Base-by-base conservation (phyloP, 1,284 basidiomycete genomes). In the Phlebopus sp. region DNA sequence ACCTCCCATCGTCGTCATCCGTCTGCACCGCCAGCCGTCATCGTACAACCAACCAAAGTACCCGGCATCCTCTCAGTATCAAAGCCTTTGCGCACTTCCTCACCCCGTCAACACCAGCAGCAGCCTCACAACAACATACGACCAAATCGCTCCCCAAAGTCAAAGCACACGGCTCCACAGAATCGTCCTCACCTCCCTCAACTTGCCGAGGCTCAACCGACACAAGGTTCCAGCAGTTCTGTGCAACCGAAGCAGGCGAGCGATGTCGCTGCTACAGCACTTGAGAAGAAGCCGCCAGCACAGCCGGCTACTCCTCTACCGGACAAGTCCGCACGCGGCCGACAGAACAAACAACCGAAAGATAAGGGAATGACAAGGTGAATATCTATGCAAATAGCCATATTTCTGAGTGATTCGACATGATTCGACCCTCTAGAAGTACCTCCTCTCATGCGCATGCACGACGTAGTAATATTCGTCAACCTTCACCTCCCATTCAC, bases 61-160 rank as follows among this genome's bases (percentile, higher is more conserved):
- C 85, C 86, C 1, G 85, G 85, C 59, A 72, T 88, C 14, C 76
- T 88, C 46, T 77, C 81, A 44, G 73, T 88, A 47, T 79, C 83
- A 48, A 84, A 82, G 71, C 81, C 82, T 15, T 54, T 67, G 15
- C 68, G 72, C 37, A 55, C 68, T 5, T 57, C 64, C 5, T 53
- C 60, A 0, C 63, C 64, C 2, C 66, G 69, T 18, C 63, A 65
- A 29, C 72, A 72, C 46, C 68, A 60, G 23, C 56, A 72, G 42
- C 66, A 62, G 0, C 55, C 44, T 4, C 56, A 58, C 18, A 49
- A 60, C 7, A 53, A 66, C 35, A 68, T 67, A 44, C 69, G 69
- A 27, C 64, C 69, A 8, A 66, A 67, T 32, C 68, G 60, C 48
- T 62, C 67, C 14, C 69, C 68, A 44, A 71, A 69, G 60, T 57